phyloP scores from a whole-genome alignment of 495 filamentous ascomycete genomes.

The Penicillium chermesinum region DNA sequence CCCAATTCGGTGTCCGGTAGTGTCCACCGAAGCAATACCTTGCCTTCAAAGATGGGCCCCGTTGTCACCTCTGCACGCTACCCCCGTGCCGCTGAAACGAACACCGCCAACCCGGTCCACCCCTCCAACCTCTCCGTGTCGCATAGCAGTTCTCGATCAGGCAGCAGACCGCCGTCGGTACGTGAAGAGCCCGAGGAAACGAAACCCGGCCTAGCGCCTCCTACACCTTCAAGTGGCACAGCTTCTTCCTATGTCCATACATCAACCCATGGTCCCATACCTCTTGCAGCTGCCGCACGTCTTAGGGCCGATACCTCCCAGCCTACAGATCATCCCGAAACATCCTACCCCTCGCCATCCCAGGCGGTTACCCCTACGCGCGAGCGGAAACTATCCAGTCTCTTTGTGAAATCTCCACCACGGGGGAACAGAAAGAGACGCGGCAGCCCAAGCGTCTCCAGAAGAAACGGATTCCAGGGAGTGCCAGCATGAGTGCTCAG shows the following conservation, averaged over 20 bases:
- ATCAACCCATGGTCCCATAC: constrained; percentile 34
- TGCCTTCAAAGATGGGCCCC: constrained; percentile 90
- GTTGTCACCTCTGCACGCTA: constrained; percentile 55
- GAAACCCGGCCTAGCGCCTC: constrained; percentile 1
- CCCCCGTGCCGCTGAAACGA: constrained; percentile 35
- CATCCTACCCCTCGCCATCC: constrained; percentile 35
- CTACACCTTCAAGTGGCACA: constrained; percentile 11
- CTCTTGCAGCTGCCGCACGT: constrained; percentile 18
- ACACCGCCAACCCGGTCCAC: constrained; percentile 27
- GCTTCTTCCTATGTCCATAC: constrained; percentile 26
- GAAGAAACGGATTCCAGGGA: constrained; percentile 73
- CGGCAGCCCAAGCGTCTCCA: constrained; percentile 77
- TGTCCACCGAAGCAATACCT: constrained; percentile 85
- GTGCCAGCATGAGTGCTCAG: constrained; percentile 74
- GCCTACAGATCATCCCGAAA: constrained; percentile 42
- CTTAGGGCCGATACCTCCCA: constrained; percentile 25
- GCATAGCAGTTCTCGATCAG: constrained; percentile 29
- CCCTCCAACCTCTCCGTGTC: constrained; percentile 29
- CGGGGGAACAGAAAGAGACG: constrained; percentile 49
- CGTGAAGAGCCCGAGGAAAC: constrained; percentile 15
- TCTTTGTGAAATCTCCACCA: constrained; percentile 65
- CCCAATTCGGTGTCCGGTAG: constrained; percentile 53
- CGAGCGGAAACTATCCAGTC: constrained; percentile 60
- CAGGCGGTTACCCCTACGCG: constrained; percentile 58
- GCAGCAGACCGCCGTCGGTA: constrained; percentile 32